Evolutionary conservation across 805 yeast species (phyloP).

Genomic region (Kazachstania psychrophila): DNA sequence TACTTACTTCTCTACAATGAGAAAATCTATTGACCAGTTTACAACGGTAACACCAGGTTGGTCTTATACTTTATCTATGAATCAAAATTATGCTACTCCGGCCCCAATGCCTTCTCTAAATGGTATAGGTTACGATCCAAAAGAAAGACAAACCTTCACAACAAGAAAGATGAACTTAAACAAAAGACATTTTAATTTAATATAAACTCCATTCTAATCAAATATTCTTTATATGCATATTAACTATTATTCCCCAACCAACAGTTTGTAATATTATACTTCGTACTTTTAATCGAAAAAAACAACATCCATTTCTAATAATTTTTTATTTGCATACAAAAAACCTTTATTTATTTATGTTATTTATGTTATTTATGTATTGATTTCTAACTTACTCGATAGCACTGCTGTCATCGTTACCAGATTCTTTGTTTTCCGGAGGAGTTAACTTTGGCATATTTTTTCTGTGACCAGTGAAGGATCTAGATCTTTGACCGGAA

Average conservation of each 20-base stretch:
- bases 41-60: conserved; percentile 83
- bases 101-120: conserved; percentile 57
- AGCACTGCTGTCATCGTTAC: conserved; percentile 7
- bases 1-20: conserved; percentile 44
- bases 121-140: conserved; percentile 41
- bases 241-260: too few relatives aligned
- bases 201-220: too few relatives aligned
- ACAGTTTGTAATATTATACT: too few relatives aligned
- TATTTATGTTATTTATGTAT: too few relatives aligned
- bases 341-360: too few relatives aligned
- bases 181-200: too few relatives aligned
- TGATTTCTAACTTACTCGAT: too few relatives aligned
- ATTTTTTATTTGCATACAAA: too few relatives aligned
- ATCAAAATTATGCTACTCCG: conserved; percentile 58
- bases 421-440: conserved; percentile 4
- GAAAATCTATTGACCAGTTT: conserved; percentile 26
- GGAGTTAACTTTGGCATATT: conserved; percentile 24
- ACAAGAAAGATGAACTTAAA: neutral
- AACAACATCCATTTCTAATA: too few relatives aligned
- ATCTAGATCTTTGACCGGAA: conserved; percentile 30
- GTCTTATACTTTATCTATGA: conserved; percentile 57
- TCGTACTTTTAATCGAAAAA: too few relatives aligned
- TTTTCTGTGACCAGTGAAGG: conserved; percentile 29
- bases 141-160: neutral
- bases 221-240: too few relatives aligned